Evolutionary conservation across 2,329 filamentous ascomycete genomes (phyloP).

Genomic region (Diplocarpon rosae): DNA sequence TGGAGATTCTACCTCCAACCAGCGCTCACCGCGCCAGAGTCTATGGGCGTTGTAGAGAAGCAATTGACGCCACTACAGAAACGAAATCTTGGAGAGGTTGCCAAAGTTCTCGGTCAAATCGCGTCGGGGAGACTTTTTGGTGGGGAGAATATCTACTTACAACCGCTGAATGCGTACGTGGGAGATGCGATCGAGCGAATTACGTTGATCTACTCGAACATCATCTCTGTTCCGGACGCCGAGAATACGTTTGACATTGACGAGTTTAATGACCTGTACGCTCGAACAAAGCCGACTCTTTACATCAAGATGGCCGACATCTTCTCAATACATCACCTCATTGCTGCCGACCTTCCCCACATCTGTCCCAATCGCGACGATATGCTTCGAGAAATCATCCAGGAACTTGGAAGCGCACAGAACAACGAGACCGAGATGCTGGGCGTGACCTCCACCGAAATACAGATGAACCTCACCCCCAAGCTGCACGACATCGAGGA

Average conservation of each 20-base stretch:
- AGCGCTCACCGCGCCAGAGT: slow-evolving; percentile 79
- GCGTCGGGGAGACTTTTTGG: slow-evolving; percentile 84
- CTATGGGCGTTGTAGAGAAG: slow-evolving; percentile 85
- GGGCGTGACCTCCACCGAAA: slow-evolving; percentile 69
- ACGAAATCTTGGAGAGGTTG: slow-evolving; percentile 79
- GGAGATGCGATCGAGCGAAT: slow-evolving; percentile 74
- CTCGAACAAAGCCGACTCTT: slow-evolving; percentile 91
- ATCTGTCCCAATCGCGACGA: slow-evolving; percentile 79
- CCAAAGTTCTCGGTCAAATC: slow-evolving; percentile 84
- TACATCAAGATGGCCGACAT: slow-evolving; percentile 99
- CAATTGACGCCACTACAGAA: slow-evolving; percentile 84
- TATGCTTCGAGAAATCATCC: slow-evolving; percentile 78
- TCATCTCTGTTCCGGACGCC: slow-evolving; percentile 76
- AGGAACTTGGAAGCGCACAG: slow-evolving; percentile 91
- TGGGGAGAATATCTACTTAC: slow-evolving; percentile 88
- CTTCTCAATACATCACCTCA: slow-evolving; percentile 85
- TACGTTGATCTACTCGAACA: slow-evolving; percentile 59
- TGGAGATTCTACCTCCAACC: slow-evolving; percentile 93
- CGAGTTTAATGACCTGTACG: slow-evolving; percentile 96
- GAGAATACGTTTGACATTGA: slow-evolving; percentile 96
- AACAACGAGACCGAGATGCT: slow-evolving; percentile 91
- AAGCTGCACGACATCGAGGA: slow-evolving; percentile 87
- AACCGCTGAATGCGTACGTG: slow-evolving; percentile 88
- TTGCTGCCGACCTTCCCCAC: slow-evolving; percentile 65
- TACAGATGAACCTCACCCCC: slow-evolving; percentile 80